These are phyloP conservation scores for Alternaria hordeiaustralica DNA, from an alignment of 2,329 filamentous ascomycete genomes.

Conservation along the genomic window DNA sequence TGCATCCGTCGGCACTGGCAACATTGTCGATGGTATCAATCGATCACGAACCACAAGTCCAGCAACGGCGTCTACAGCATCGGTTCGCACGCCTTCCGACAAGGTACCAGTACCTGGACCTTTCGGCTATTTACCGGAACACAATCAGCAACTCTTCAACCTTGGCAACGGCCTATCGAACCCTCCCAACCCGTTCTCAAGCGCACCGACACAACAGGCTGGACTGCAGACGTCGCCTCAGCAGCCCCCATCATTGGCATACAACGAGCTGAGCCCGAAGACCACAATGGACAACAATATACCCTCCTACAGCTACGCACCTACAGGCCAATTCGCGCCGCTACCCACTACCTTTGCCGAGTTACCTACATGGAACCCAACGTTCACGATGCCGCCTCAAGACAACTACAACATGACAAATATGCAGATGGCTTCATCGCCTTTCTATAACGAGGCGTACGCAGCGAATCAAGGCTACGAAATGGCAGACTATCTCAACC, in stretches of 20 bases:
- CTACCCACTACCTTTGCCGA: conserved; percentile 48
- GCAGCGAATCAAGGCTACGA: conserved; percentile 45
- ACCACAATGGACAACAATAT: conserved; percentile 36
- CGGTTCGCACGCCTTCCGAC: conserved; percentile 47
- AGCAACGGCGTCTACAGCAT: conserved; percentile 47
- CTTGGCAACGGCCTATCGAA: conserved; percentile 31
- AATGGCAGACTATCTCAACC: conserved; percentile 55
- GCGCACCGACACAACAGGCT: conserved; percentile 29
- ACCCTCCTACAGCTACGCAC: conserved; percentile 37
- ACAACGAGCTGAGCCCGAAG: conserved; percentile 41
- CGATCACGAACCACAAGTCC: conserved; percentile 56
- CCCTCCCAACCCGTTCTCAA: conserved; percentile 22
- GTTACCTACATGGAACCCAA: conserved; percentile 46
- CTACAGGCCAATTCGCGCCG: conserved; percentile 39
- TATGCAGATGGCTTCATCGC: conserved; percentile 34
- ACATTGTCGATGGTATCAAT: conserved; percentile 51
- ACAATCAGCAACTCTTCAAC: conserved; percentile 38
- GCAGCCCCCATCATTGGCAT: conserved; percentile 29
- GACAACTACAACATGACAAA: conserved; percentile 35
- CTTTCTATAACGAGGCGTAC: conserved; percentile 44
- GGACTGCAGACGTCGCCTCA: conserved; percentile 37
- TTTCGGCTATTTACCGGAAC: conserved; percentile 48
- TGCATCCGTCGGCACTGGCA: conserved; percentile 50
- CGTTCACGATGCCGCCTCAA: conserved; percentile 42
- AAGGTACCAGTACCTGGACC: conserved; percentile 38